Base-by-base conservation (phyloP, 139 green algal genomes). In the Chlorella ohadii region DNA sequence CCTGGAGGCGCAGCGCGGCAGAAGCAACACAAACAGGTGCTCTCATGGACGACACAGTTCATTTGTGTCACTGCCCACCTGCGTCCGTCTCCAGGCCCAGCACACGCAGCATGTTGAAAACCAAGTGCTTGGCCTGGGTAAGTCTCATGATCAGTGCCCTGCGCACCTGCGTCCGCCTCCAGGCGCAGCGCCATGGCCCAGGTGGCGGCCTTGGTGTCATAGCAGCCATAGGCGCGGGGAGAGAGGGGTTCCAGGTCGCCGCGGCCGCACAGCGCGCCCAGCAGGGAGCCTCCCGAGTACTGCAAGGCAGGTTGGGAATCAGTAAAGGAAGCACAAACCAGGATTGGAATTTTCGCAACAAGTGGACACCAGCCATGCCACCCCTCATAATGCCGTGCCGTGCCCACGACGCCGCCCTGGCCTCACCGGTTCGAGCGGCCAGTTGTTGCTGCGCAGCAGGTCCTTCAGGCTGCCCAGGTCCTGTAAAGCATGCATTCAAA, bases 361-460 rank as follows among this genome's bases (percentile, higher is more conserved):
- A 39, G 20, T 34, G 13, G 33, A 3, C 65, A 72, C 33, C 33
- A 72, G 11, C n/a, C 17, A n/a, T n/a, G n/a, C n/a, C n/a, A n/a
- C n/a, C n/a, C n/a, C n/a, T n/a, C n/a, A n/a, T n/a, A n/a, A n/a
- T n/a, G n/a, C n/a, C n/a, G n/a, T n/a, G n/a, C n/a, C n/a, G n/a
- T n/a, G n/a, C n/a, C n/a, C n/a, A n/a, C n/a, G n/a, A n/a, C 4
- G 1, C 44, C 9, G 19, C 76, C 23, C 27, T 39, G n/a, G n/a
- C 22, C 84, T 51, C 51, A 85, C 57, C 65, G 87, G 71, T 33
- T 91, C 87, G 15, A 47, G 23, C 5, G 55, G 72, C 85, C 87
- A 95, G 78, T 81, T 85, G 81, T 96, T 95, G 84, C 84, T 91
- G 61, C 93, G 88, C 82, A 96, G 87, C n/a, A 94, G 61, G 20